Base-by-base conservation (phyloP, 2,329 filamentous ascomycete species). In the Alternaria gaisen region DNA sequence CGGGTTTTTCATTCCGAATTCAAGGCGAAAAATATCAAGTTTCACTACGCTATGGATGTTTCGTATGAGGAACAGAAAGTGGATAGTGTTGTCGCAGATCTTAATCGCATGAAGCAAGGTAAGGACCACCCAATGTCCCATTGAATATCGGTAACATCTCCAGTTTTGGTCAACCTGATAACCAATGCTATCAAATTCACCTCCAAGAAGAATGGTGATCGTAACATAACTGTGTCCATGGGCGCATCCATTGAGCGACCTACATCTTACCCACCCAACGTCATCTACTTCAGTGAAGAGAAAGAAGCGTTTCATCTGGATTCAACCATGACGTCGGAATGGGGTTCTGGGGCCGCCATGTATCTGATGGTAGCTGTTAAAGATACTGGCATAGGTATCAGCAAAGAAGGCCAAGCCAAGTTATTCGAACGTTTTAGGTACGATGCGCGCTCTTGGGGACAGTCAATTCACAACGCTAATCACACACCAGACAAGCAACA, bases 101-200 rank as follows among this genome's bases (percentile, higher is more conserved):
- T 77, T 2, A 78, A 78, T 52, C 67, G 76, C 42, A 77, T 78
- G 74, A 77, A 76, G 53, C 75, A 78, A 71, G 73, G 73, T 74
- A 68, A 4, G 20, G 10, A 22, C 14, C 3, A 14, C 16, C 5
- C 22, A 0, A 0, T 4, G 1, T 12, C 20, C 9, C 2, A 10
- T 18, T 1, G 8, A 32, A n/a, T 3, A 5, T 16, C n/a, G 30
- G 65, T 75, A 40, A 75, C 40, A 9, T 9, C 9, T 34, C 9
- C 28, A 75, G 80, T 83, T 3, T 57, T 83, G 44, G 76, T 79
- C 32, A 80, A 80, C 20, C 64, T 83, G 1, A 75, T 83, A 12
- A 83, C 82, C 3, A 83, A 83, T 52, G 79, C 80, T 0, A 80
- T 83, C 56, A 83, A 83, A 43, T 83, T 83, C 60, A 83, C 81